Conservation (phyloP, 106 monocot species). For the Dioscorea alata region DNA sequence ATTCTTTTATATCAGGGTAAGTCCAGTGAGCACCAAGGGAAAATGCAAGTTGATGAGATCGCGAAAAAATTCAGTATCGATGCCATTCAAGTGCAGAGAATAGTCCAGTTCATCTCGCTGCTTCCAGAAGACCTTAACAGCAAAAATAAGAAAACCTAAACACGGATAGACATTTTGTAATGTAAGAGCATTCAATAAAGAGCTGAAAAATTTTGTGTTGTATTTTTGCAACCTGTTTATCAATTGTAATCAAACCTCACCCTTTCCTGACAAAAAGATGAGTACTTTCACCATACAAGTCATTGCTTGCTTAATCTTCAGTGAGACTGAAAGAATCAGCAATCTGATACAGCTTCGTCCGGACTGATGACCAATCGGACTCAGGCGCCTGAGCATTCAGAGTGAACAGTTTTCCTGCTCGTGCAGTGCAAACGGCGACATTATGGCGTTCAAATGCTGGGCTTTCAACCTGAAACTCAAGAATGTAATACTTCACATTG, state of each 20-base stretch:
- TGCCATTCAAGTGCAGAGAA: conserved; percentile 33
- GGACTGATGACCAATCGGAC: conserved; percentile 42
- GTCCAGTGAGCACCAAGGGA: conserved; percentile 34
- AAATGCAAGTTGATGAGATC: conserved; percentile 40
- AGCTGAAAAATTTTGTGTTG: too few species aligned
- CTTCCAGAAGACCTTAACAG: conserved; percentile 26
- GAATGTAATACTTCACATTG: conserved; percentile 63
- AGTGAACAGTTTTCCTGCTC: conserved; percentile 56
- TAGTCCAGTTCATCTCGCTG: conserved; percentile 49
- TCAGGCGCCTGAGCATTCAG: conserved; percentile 91
- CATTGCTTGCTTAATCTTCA: conserved; percentile 3
- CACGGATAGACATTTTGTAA: too few species aligned
- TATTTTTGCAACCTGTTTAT: too few species aligned
- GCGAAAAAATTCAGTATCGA: conserved; percentile 56
- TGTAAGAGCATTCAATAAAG: too few species aligned
- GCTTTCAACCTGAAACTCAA: conserved; percentile 74
- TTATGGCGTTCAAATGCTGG: conserved; percentile 64
- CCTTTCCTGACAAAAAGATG: too few species aligned
- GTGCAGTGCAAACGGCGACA: conserved; percentile 61
- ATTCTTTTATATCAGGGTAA: conserved; percentile 62
- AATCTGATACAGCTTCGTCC: conserved; percentile 42
- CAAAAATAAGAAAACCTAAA: too few species aligned
- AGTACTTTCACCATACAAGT: too few species aligned
- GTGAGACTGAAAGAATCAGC: conserved; percentile 78
- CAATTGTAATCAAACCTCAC: too few species aligned